Evolutionary conservation across 2,329 filamentous ascomycete species (phyloP).

Genomic region (Atkinsonella texensis): DNA sequence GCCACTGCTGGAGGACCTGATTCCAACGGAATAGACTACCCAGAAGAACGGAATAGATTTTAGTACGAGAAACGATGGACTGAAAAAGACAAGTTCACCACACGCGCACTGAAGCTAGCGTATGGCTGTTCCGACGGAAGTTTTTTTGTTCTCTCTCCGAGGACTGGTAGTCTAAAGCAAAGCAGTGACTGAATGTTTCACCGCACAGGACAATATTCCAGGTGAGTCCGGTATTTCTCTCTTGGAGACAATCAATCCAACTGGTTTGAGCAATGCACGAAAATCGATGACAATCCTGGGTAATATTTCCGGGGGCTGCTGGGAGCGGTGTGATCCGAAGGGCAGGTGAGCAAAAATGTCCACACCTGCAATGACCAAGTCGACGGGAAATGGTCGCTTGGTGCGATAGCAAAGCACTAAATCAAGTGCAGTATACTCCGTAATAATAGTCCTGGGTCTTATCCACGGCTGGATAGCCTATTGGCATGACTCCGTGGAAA

Average conservation of each 20-base stretch:
- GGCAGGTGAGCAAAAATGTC: constrained; percentile 5
- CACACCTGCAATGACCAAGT: constrained; percentile 5
- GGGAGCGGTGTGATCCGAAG: constrained; percentile 7
- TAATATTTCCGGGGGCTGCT: constrained; percentile 1
- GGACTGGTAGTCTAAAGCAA: neutral
- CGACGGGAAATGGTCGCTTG: constrained; percentile 1
- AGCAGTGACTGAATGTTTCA: neutral
- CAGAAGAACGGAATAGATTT: neutral
- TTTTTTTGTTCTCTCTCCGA: neutral
- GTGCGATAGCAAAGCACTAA: constrained; percentile 3
- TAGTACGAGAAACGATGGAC: neutral
- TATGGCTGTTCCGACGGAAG: neutral
- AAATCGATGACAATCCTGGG: constrained; percentile 3
- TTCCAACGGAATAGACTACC: neutral
- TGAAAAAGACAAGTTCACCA: neutral
- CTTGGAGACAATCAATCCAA: constrained; percentile 3
- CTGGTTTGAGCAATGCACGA: constrained; percentile 1
- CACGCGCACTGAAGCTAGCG: neutral
- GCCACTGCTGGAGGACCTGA: neutral
- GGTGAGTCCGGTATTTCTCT: constrained; percentile 1
- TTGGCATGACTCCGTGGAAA: neutral
- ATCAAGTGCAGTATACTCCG: constrained; percentile 6
- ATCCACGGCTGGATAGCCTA: neutral
- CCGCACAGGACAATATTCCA: neutral
- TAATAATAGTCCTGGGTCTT: constrained; percentile 4